phyloP scores from a whole-genome alignment of 768 basidiomycete genomes.

The Amanita subjunquillea region DNA sequence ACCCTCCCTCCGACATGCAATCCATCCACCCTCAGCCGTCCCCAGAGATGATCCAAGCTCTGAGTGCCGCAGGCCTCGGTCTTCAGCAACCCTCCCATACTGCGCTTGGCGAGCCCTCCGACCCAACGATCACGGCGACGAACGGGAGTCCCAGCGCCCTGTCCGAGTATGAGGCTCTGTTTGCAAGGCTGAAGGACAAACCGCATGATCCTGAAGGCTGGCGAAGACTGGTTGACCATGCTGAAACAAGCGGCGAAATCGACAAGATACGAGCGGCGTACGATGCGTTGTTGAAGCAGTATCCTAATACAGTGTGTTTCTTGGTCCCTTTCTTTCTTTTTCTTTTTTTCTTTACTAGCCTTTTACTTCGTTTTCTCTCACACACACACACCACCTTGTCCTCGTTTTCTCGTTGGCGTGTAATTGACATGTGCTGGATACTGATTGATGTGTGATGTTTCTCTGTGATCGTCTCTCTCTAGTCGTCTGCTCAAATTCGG shows the following conservation, averaged over 20 bases:
- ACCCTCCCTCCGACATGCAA: conserved; percentile 15
- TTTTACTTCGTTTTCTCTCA: conserved; percentile 4
- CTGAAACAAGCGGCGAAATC: conserved; percentile 70
- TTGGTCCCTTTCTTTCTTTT: conserved; percentile 5
- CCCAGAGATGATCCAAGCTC: conserved; percentile 24
- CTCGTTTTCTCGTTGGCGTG: not conserved
- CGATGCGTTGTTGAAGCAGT: conserved; percentile 72
- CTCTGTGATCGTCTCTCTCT: conserved; percentile 5
- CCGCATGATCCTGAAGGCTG: conserved; percentile 73
- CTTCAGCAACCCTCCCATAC: not conserved
- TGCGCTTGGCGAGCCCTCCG: not conserved
- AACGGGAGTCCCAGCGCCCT: not conserved
- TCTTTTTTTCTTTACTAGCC: too few relatives aligned
- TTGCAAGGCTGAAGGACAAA: conserved; percentile 50
- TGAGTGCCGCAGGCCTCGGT: conserved; percentile 9
- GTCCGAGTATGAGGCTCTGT: conserved; percentile 58
- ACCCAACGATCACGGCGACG: not conserved
- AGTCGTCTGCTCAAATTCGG: conserved; percentile 79
- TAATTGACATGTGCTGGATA: not conserved
- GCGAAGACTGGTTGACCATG: conserved; percentile 67
- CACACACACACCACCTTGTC: not conserved
- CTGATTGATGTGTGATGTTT: conserved; percentile 8
- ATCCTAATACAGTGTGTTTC: conserved; percentile 83
- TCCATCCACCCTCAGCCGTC: conserved; percentile 25
- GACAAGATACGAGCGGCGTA: conserved; percentile 74